Conservation (phyloP, 2,329 filamentous ascomycete species). For the Harringtonia aguacate region DNA sequence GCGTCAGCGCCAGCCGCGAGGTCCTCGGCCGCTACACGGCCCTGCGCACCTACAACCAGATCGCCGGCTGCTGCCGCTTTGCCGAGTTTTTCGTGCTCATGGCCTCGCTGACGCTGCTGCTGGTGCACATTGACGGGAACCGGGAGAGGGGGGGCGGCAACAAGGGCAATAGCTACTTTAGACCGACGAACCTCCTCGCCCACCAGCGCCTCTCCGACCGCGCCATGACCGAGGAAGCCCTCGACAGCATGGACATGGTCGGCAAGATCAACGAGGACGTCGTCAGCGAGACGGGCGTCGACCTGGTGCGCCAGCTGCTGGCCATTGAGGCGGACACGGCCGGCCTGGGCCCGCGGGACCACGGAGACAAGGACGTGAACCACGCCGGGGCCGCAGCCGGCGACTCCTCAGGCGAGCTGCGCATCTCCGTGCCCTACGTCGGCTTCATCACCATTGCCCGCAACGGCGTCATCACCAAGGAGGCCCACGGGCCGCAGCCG, state of each 20-base stretch:
- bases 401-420: constrained; percentile 4
- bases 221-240: constrained; percentile 24
- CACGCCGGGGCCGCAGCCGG: not conserved
- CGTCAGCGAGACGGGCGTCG: constrained; percentile 19
- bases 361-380: constrained; percentile 6
- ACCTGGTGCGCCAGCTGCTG: constrained; percentile 19
- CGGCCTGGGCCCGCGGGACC: too few species aligned
- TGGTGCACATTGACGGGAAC: constrained; percentile 25
- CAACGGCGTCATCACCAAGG: constrained; percentile 9
- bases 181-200: constrained; percentile 16
- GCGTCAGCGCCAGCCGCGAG: constrained; percentile 26
- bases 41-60: constrained; percentile 19
- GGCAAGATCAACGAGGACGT: constrained; percentile 18
- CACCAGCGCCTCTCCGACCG: constrained; percentile 29
- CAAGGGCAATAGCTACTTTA: too few species aligned
- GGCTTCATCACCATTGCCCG: constrained; percentile 25
- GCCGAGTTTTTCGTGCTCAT: constrained; percentile 21
- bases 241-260: constrained; percentile 22
- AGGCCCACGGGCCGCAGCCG: not conserved
- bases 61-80: constrained; percentile 20
- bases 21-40: constrained; percentile 24
- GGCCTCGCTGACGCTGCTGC: constrained; percentile 24
- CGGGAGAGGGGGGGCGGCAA: too few species aligned
- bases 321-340: constrained; percentile 21
- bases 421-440: constrained; percentile 31